phyloP scores from a whole-genome alignment of 345 rosid genomes.

The Dipteronia sinensis region DNA sequence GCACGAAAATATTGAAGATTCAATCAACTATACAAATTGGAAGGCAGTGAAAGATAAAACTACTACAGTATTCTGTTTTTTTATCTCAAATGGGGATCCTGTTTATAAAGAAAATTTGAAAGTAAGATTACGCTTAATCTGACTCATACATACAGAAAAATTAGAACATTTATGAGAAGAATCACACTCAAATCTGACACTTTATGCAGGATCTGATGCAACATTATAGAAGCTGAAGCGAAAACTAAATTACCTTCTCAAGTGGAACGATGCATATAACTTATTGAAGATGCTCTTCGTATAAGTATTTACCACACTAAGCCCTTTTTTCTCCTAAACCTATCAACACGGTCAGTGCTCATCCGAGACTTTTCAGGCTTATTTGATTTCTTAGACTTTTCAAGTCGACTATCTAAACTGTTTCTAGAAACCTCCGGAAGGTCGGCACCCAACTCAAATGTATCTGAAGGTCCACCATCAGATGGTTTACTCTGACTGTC shows the following conservation, averaged over 20 bases:
- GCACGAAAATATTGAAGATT: background rate
- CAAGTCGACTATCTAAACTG: conserved; percentile 94
- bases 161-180: conserved; percentile 27
- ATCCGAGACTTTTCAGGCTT: conserved; percentile 93
- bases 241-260: conserved; percentile 32
- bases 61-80: background rate
- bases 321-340: conserved; percentile 70
- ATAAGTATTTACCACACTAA: conserved; percentile 69
- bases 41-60: background rate
- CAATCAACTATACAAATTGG: background rate
- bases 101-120: conserved; percentile 29
- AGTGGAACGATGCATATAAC: conserved; percentile 17
- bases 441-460: conserved; percentile 65
- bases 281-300: conserved; percentile 35
- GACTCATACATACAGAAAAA: conserved; percentile 35
- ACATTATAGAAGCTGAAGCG: conserved; percentile 20
- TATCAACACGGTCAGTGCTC: conserved; percentile 88
- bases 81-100: conserved; percentile 1
- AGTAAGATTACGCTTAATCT: conserved; percentile 19
- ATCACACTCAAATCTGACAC: conserved; percentile 28
- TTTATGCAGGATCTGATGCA: conserved; percentile 25
- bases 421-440: conserved; percentile 89
- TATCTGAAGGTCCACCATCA: conserved; percentile 60
- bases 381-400: conserved; percentile 78
- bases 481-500: conserved; percentile 52